Conservation (phyloP, 371 early-diverging fungal species). For the Rhizopus arrhizus region DNA sequence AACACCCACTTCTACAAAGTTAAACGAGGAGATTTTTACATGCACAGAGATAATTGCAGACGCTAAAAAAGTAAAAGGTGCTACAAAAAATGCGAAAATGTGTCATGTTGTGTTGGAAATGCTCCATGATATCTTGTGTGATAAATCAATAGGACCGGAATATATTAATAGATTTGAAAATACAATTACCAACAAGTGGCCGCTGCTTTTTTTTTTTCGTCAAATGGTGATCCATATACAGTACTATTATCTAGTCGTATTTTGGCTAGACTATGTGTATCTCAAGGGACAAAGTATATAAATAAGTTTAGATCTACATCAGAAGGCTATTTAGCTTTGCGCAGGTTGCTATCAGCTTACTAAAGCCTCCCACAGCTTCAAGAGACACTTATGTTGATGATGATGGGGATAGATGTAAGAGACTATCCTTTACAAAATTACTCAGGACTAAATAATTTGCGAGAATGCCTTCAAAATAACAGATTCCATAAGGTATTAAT, state of each 20-base stretch:
- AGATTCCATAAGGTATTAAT: constrained; percentile 19
- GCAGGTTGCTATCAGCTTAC: constrained; percentile 57
- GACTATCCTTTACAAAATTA: constrained; percentile 49
- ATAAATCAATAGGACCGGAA: constrained; percentile 30
- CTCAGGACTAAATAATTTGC: constrained; percentile 52
- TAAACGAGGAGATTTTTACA: constrained; percentile 2
- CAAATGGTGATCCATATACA: constrained; percentile 56
- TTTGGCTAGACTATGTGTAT: constrained; percentile 53
- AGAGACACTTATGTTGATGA: constrained; percentile 55
- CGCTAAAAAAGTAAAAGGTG: constrained; percentile 27
- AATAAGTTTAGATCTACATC: constrained; percentile 57
- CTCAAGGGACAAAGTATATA: constrained; percentile 58
- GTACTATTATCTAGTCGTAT: constrained; percentile 64
- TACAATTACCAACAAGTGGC: constrained; percentile 74
- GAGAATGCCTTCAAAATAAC: constrained; percentile 31
- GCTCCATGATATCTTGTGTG: constrained; percentile 69
- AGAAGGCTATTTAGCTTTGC: constrained; percentile 67
- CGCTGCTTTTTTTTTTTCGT: constrained; percentile 70
- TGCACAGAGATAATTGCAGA: constrained; percentile 41
- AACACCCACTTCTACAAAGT: neutral
- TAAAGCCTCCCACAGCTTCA: constrained; percentile 68
- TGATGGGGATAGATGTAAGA: constrained; percentile 65
- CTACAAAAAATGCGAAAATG: constrained; percentile 51
- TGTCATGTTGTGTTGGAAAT: constrained; percentile 73
- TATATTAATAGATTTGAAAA: constrained; percentile 53